Conservation (phyloP, 2,329 filamentous ascomycete genomes). For the Rutstroemia sp. region DNA sequence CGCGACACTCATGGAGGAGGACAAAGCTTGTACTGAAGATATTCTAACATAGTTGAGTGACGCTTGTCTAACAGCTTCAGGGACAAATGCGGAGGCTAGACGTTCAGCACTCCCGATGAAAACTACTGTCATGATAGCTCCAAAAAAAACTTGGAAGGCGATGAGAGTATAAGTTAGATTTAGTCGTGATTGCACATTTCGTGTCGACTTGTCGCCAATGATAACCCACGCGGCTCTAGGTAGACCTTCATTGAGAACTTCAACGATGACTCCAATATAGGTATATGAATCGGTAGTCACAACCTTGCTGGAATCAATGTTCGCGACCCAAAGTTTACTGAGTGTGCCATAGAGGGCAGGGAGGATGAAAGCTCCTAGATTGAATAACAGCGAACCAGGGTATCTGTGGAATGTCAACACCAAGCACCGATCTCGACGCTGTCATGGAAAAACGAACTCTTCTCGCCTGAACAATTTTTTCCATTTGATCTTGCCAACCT, state of each 20-base stretch:
- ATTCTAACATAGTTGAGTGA: conserved; percentile 61
- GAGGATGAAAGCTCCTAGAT: conserved; percentile 53
- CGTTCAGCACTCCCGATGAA: conserved; percentile 46
- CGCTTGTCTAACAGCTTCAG: conserved; percentile 44
- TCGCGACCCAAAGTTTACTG: conserved; percentile 63
- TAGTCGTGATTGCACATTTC: conserved; percentile 43
- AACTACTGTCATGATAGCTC: conserved; percentile 50
- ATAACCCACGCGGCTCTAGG: conserved; percentile 61
- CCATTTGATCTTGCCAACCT: neutral
- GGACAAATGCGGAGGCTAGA: conserved; percentile 57
- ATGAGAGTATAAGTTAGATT: conserved; percentile 56
- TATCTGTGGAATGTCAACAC: conserved; percentile 35
- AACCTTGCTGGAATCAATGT: conserved; percentile 53
- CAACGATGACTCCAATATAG: conserved; percentile 58
- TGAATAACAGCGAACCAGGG: conserved; percentile 52
- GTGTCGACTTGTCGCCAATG: conserved; percentile 56
- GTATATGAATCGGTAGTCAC: conserved; percentile 61
- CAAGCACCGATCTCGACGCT: neutral
- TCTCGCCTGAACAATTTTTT: neutral
- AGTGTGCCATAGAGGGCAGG: conserved; percentile 62
- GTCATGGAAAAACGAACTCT: neutral
- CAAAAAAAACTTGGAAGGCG: conserved; percentile 50
- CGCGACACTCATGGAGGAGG: conserved; percentile 54
- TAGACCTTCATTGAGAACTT: conserved; percentile 67
- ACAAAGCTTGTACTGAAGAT: conserved; percentile 53